phyloP scores from a whole-genome alignment of 1,139 yeast genomes.

The Lodderomyces beijingensis region DNA sequence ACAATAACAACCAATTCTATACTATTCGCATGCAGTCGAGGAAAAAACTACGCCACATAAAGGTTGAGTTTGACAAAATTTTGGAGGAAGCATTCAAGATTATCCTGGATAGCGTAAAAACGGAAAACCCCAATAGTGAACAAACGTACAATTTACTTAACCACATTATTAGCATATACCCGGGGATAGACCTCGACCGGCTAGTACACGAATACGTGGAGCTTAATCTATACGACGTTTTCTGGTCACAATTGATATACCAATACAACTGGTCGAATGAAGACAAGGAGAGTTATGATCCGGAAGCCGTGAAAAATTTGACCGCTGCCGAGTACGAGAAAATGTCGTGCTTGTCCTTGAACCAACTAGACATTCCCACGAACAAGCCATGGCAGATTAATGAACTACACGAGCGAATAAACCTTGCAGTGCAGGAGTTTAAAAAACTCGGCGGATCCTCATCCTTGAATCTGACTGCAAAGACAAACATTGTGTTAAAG shows the following conservation, averaged over 20 bases:
- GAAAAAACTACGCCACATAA: conserved; percentile 26
- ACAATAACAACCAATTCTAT: conserved; percentile 35
- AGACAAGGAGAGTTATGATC: conserved; percentile 24
- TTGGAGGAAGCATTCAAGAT: conserved; percentile 36
- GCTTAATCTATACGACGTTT: conserved; percentile 55
- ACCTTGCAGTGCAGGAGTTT: conserved; percentile 52
- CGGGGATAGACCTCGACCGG: conserved; percentile 49
- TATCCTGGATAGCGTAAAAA: conserved; percentile 38
- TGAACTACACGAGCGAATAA: conserved; percentile 45
- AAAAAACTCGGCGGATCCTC: conserved; percentile 44
- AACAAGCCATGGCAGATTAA: conserved; percentile 37
- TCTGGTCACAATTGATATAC: conserved; percentile 52
- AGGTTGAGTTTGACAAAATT: conserved; percentile 30
- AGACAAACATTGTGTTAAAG: conserved; percentile 48
- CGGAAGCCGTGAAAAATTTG: conserved; percentile 26
- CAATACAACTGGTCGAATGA: conserved; percentile 34
- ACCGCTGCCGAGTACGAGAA: conserved; percentile 34
- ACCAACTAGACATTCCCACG: conserved; percentile 65
- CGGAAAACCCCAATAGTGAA: conserved; percentile 34
- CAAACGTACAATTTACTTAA: conserved; percentile 30
- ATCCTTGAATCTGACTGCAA: conserved; percentile 46
- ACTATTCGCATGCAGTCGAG: conserved; percentile 27
- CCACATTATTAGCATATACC: conserved; percentile 29
- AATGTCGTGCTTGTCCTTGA: conserved; percentile 56
- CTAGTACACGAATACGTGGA: conserved; percentile 71